phyloP scores from a whole-genome alignment of 257 asterid genomes.

The Voacanga thouarsii region DNA sequence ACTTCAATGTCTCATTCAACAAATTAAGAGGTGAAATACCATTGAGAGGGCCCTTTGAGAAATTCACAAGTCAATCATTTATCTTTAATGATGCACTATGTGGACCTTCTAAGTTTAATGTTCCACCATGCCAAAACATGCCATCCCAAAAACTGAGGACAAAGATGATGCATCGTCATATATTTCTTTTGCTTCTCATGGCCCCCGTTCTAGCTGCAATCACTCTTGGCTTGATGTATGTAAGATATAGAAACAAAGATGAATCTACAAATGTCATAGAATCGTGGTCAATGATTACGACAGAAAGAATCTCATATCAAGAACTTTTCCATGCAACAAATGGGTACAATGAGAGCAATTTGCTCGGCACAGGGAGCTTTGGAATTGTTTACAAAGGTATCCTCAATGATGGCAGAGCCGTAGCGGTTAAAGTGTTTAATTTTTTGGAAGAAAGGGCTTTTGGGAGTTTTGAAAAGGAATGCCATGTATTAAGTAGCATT shows the following conservation, averaged over 20 bases:
- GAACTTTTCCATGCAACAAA: no score
- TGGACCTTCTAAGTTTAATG: slow-evolving; percentile 24
- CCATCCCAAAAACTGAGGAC: not conserved
- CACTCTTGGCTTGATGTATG: no score
- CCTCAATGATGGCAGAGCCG: not conserved
- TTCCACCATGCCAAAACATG: slow-evolving; percentile 22
- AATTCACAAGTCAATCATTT: slow-evolving; percentile 23
- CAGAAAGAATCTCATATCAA: no score
- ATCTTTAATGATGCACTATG: slow-evolving; percentile 25
- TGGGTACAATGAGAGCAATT: no score
- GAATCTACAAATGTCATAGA: no score
- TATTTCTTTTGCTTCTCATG: no score
- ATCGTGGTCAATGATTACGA: no score
- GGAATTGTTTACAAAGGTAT: no score
- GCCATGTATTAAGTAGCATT: not conserved
- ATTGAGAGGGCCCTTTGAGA: slow-evolving; percentile 22
- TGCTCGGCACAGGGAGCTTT: no score
- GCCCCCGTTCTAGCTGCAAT: no score
- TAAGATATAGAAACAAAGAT: no score
- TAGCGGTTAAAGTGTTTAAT: slow-evolving; percentile 12
- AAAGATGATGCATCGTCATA: not conserved
- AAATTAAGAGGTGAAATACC: slow-evolving; percentile 16
- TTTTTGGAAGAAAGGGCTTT: not conserved
- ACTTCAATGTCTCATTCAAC: no score
- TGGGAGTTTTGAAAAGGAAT: not conserved